Evolutionary conservation across 2,329 filamentous ascomycete genomes (phyloP), one percentile per base, ranked within the genome.

Genomic region (Rachicladosporium sp.): DNA sequence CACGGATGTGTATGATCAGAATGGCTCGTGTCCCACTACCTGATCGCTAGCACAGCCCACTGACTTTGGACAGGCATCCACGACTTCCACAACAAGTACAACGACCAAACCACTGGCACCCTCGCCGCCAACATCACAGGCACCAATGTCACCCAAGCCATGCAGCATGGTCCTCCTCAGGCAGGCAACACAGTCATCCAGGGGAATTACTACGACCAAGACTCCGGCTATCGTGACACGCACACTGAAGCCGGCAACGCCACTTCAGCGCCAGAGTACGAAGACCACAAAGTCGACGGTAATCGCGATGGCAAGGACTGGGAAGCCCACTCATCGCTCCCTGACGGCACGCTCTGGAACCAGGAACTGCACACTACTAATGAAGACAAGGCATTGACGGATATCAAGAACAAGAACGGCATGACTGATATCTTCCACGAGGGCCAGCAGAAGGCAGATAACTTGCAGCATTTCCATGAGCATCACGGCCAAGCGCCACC

Each of bases 21-120:
- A 29, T 29, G 35, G 35, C 27, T 29, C 29, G 35, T 36, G 10
- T 12, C 31, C 31, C n/a, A 32, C 6, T 32, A 32, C n/a, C n/a
- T 12, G 10, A 10, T 15, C 13, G 13, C 33, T 21, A 34, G 7
- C n/a, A 34, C 21, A 13, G 15, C 35, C 30, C 11, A 12, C 35
- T 32, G 11, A 11, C n/a, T 21, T 13, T 19, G 21, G 10, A 7
- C 21, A 43, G 42, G 38, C 15, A 15, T 38, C 10, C 41, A 27
- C 12, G 42, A 44, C 33, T 41, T 31, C 31, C 42, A 41, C 42
- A 38, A 44, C 33, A 23, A 41, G 19, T 38, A 41, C 29, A 30
- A 8, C 23, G n/a, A 29, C 23, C 27, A 6, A 31, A 15, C 19
- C 8, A 32, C 12, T 23, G 6, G 31, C 37, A 33, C 35, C 37